Base-by-base conservation (phyloP, 2,329 filamentous ascomycete genomes). In the Septoria petroselini region DNA sequence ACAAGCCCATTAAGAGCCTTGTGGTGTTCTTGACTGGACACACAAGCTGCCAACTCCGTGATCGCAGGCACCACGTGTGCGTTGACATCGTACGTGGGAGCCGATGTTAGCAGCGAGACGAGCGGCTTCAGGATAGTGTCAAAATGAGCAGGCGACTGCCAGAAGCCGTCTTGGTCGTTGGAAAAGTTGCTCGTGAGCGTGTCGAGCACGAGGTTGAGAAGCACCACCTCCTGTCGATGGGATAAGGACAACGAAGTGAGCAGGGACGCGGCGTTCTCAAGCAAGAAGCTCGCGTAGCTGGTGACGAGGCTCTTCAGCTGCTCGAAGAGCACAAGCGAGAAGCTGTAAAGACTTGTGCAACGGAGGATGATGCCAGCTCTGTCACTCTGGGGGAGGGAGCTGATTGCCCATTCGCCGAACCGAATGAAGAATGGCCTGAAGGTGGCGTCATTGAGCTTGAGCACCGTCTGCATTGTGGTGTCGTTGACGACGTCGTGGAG, bases 271-370 rank as follows among this genome's bases (percentile, higher is more conserved):
- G 84, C 82, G 58, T 83, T 84, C 33, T 95, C 89, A 51, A 95
- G 71, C 21, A 95, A 74, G 65, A 95, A 95, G 53, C 84, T 85
- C 1, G 88, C 85, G 68, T 98, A 98, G 69, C 84, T 86, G 7
- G 93, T 97, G 51, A 97, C 90, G 50, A 97, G 91, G 6, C 89
- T 93, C 78, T 93, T 93, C 54, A 97, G 83, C 57, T 82, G 86
- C 51, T 84, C 82, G 63, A 95, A 95, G 71, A 97, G 91, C 11
- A 79, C 73, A 30, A 82, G 73, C 35, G 94, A 74, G 74, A 96
- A 95, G 43, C 82, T 81, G 73, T 90, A 96, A 58, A 95, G 79
- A 54, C 84, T 88, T 54, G 85, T 84, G 35, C 85, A 79, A 14
- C 90, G 82, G 40, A 83, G 71, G 2, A 77, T 70, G 54, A 75